Evolutionary conservation across 202 grass and related monocot genomes (phyloP), one percentile per base, ranked within the genome.

Genomic region (Brachypodium distachyon): DNA sequence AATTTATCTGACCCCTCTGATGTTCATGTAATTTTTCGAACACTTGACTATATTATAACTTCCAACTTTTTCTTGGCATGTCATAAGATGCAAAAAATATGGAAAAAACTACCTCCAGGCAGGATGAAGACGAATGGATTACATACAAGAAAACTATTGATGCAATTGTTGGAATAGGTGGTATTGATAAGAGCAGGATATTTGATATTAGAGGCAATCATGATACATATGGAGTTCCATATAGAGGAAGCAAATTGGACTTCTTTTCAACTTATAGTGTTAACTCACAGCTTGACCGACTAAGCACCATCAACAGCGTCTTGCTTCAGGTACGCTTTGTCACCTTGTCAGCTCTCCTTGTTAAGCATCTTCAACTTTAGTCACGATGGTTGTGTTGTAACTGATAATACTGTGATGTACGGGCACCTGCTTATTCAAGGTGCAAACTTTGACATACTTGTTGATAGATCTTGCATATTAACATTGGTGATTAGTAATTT

Each of bases 161-260:
- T 73, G 67, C 61, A 89, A 76, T 97, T 81, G 86, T 84, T 79
- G 39, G 31, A 70, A 40, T 29, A 53, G 71, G 86, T 46, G 84
- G 84, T 43, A 85, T 97, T 69, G 84, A 84, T 40, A 91, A 81
- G 61, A 76, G 43, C 37, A 87, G 86, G 73, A 91, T 97, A 85
- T 93, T 97, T 89, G 94, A 97, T 79, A 93, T 91, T 67, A 86
- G 94, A 93, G 94, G 90, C 43, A 97, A 97, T 89, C 94, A 97
- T 86, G 94, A 93, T 73, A 93, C 87, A 41, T 93, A 93, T 81
- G 94, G 94, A 83, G 86, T 97, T 82, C 90, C 94, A n/a, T 62
- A 72, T 79, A 92, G 80, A 80, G 89, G 81, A 64, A 75, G 81
- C 21, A 33, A 91, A 37, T 77, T 91, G 62, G 94, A 89, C 61